A percentile compares a stretch with the other conserved stretches of the same genome.
phyloP scores from a whole-genome alignment of 495 filamentous ascomycete species.

The Margaritispora aquatica region DNA sequence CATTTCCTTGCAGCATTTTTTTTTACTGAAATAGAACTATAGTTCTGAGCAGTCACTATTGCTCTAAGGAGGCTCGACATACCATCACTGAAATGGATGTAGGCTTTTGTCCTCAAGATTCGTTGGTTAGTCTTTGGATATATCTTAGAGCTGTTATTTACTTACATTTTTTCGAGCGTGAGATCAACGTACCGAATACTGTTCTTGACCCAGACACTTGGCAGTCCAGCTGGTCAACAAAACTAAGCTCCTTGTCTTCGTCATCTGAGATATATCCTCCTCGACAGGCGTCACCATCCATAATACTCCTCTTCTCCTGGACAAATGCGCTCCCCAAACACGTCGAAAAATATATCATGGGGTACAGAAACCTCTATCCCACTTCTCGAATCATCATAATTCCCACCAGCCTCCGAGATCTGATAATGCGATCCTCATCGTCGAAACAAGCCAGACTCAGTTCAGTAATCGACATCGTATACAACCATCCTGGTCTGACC shows the following conservation, averaged over 20 bases:
- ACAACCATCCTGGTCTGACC: neutral
- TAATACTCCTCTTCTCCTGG: constrained; percentile 5
- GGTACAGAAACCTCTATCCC: constrained; percentile 4
- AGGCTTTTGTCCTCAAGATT: too few species aligned
- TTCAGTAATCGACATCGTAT: constrained; percentile 28
- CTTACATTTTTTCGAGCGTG: neutral
- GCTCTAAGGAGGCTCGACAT: too few species aligned
- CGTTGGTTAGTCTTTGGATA: too few species aligned
- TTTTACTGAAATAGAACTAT: too few species aligned
- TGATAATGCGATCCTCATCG: constrained; percentile 1
- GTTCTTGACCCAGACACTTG: neutral
- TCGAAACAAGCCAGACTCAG: constrained; percentile 20
- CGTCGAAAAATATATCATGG: neutral
- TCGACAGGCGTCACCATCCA: neutral
- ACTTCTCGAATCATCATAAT: neutral
- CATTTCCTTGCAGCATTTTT: too few species aligned
- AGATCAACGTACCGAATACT: neutral
- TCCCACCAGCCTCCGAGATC: neutral
- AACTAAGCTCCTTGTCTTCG: neutral
- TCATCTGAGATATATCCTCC: neutral
- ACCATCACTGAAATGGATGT: too few species aligned
- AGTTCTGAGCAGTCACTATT: too few species aligned
- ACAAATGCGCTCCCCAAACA: neutral
- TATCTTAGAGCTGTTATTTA: too few species aligned
- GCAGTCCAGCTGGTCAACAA: neutral